Base-by-base conservation (phyloP, 1,139 yeast species). In the Pichia sp. region DNA sequence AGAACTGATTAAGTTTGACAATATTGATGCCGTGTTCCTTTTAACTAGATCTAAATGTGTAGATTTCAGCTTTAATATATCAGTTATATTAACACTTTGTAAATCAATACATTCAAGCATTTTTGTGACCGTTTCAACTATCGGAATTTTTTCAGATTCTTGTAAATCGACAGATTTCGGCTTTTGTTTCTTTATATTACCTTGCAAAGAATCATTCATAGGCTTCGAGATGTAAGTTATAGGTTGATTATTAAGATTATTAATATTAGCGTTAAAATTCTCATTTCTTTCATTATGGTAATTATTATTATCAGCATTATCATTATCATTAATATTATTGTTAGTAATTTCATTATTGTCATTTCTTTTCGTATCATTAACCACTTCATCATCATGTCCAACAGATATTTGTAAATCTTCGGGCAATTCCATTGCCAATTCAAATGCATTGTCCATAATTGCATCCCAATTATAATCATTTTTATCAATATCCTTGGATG, bases 361-460 rank as follows among this genome's bases (percentile, higher is more conserved):
- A 10, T 74, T 84, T 31, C 16, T 16, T 16, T 16, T 16, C 16
- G 16, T 16, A 16, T 16, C 16, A 16, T 16, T 16, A 16, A 16
- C 16, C 16, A 16, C 16, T 16, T 16, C 16, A 16, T 16, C 16
- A 16, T 16, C 16, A 16, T 16, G 16, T 16, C 97, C 98, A 34
- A 92, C 96, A 11, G 40, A 41, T 29, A 75, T 71, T 37, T 79
- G 61, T 35, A 80, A 68, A 27, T 76, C 77, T 30, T 72, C 75
- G 6, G 85, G 84, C 51, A 78, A 75, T 51, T 78, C 82, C 73
- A 78, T 71, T 0, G 90, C 90, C 82, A 82, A 73, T 41, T 75
- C 74, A 64, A 82, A 72, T 0, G 89, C 90, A 63, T 80, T 81
- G 53, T 80, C 84, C 69, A 82, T 73, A 52, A 83, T 82, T 53